Conservation (phyloP, 73 alveolate species). For the Stentor coeruleus region DNA sequence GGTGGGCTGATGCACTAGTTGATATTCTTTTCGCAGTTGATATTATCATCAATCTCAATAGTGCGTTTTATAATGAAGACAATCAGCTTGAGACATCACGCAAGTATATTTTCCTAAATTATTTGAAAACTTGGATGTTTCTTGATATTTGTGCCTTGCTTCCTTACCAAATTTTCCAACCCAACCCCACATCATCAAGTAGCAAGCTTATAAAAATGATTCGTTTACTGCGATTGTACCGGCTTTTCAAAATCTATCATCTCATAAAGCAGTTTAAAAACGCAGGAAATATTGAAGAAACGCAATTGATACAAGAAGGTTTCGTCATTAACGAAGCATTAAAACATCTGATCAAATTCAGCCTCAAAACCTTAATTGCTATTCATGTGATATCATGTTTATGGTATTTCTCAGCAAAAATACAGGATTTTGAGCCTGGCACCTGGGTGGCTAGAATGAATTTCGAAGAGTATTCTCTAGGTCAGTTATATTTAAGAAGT, state of each 20-base stretch:
- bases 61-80: background rate
- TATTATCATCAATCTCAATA: too few species aligned
- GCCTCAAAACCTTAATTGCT: background rate
- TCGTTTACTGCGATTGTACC: background rate
- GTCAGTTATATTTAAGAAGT: background rate
- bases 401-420: background rate
- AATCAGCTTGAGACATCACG: background rate
- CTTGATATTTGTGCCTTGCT: background rate
- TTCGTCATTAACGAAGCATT: background rate
- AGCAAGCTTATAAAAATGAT: background rate
- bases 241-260: background rate
- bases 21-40: background rate
- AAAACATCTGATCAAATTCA: background rate
- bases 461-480: background rate
- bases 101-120: too few species aligned
- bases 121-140: background rate
- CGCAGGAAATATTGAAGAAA: background rate
- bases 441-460: background rate
- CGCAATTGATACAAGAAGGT: background rate
- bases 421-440: constrained; percentile 7
- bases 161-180: background rate
- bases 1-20: background rate
- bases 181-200: constrained; percentile 4
- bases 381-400: background rate
- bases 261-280: background rate